Conservation (phyloP, 1,284 basidiomycete genomes). For the Apiotrichum sp. region DNA sequence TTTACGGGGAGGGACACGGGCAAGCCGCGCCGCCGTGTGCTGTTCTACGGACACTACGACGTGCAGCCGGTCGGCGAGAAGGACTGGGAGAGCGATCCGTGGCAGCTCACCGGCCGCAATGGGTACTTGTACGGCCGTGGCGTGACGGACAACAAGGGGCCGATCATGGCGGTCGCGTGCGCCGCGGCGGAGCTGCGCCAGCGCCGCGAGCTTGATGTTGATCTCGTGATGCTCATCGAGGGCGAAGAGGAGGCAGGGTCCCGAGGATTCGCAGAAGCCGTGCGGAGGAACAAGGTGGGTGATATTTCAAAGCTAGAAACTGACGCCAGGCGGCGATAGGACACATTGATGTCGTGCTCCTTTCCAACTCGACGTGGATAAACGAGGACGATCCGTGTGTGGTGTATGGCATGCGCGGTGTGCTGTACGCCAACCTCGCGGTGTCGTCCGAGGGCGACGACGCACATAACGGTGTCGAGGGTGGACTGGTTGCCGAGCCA, state of each 20-base stretch:
- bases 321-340: slow-evolving; percentile 63
- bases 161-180: slow-evolving; percentile 82
- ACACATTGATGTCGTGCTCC: slow-evolving; percentile 73
- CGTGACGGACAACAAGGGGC: slow-evolving; percentile 86
- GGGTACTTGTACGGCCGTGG: slow-evolving; percentile 90
- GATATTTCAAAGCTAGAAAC: background rate
- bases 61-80: slow-evolving; percentile 70
- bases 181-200: slow-evolving; percentile 76
- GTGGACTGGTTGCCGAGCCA: slow-evolving; percentile 77
- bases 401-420: slow-evolving; percentile 89
- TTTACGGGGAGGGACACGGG: slow-evolving; percentile 59
- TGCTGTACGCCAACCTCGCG: slow-evolving; percentile 56
- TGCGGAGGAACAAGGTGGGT: slow-evolving; percentile 65
- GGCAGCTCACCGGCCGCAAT: slow-evolving; percentile 72
- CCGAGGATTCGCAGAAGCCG: slow-evolving; percentile 70
- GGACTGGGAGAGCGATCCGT: slow-evolving; percentile 82
- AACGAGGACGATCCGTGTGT: slow-evolving; percentile 90
- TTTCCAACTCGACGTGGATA: slow-evolving; percentile 93
- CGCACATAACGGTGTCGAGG: slow-evolving; percentile 66
- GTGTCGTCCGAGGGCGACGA: slow-evolving; percentile 55
- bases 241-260: slow-evolving; percentile 95
- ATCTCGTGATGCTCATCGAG: slow-evolving; percentile 86
- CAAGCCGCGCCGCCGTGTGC: slow-evolving; percentile 56
- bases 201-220: slow-evolving; percentile 67
- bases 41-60: slow-evolving; percentile 92